Percentiles rank a stretch among this genome's conserved stretches.
Conservation (phyloP, 164 flowering plant species). For the Akebia trifoliata region DNA sequence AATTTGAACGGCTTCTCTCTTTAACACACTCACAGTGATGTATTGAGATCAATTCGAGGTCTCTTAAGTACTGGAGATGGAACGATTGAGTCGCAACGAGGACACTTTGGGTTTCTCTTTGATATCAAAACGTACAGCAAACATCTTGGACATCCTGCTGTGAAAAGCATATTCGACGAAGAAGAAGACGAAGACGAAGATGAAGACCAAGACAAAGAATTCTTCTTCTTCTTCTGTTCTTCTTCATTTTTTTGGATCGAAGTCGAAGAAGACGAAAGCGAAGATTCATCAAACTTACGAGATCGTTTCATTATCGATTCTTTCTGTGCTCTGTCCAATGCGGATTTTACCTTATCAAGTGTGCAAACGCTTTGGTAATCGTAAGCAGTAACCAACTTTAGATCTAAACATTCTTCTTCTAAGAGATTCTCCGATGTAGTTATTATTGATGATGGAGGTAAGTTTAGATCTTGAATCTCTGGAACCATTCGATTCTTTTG, state of each 20-base stretch:
- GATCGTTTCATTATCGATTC: slow-evolving; percentile 33
- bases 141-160: slow-evolving; percentile 70
- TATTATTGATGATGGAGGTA: slow-evolving; percentile 27
- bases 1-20: too few species aligned
- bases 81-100: slow-evolving; percentile 51
- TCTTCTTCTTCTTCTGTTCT: neutral
- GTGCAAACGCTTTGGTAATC: slow-evolving; percentile 77
- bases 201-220: slow-evolving; percentile 28
- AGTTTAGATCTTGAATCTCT: slow-evolving; percentile 47
- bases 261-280: slow-evolving; percentile 3
- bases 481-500: slow-evolving; percentile 25
- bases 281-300: slow-evolving; percentile 11
- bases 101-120: slow-evolving; percentile 58
- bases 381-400: slow-evolving; percentile 45
- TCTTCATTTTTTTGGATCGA: slow-evolving; percentile 4
- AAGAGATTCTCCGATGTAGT: slow-evolving; percentile 17
- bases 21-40: slow-evolving; percentile 50
- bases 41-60: slow-evolving; percentile 71
- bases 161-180: slow-evolving; percentile 19
- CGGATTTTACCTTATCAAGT: slow-evolving; percentile 82
- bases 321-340: slow-evolving; percentile 64
- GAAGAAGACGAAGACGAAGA: slow-evolving; percentile 33
- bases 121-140: slow-evolving; percentile 65
- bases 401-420: slow-evolving; percentile 39
- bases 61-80: slow-evolving; percentile 51